Conservation (phyloP, 306 rosid genomes). For the Benincasa hispida region DNA sequence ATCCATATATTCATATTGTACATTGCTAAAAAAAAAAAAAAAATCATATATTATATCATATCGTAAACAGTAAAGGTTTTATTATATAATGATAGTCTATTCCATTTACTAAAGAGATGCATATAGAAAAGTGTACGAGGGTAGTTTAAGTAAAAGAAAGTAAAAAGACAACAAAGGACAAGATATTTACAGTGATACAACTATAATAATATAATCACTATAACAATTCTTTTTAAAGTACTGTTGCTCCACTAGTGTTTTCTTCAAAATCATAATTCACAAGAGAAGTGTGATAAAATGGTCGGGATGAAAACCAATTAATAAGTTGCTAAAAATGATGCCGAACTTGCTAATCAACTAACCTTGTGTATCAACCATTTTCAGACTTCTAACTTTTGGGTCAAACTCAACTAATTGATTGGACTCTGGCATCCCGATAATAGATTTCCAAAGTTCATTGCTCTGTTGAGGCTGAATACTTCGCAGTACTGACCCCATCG, state of each 20-base stretch:
- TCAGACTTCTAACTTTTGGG: slow-evolving; percentile 27
- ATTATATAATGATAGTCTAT: too few relatives aligned
- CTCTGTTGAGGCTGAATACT: slow-evolving; percentile 21
- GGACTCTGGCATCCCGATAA: slow-evolving; percentile 25
- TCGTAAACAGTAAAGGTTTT: neutral
- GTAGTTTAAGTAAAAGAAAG: neutral
- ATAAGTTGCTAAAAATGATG: neutral
- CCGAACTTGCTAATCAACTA: slow-evolving; percentile 14
- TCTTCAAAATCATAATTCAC: neutral
- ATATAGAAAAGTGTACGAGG: neutral
- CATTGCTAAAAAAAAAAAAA: too few relatives aligned
- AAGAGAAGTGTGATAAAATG: neutral
- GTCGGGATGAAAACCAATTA: neutral
- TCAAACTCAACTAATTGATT: slow-evolving; percentile 25
- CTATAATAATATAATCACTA: neutral
- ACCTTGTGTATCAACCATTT: slow-evolving; percentile 37
- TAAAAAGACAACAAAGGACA: too few relatives aligned
- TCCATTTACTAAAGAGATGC: too few relatives aligned
- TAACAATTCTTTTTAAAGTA: neutral
- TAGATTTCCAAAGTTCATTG: slow-evolving; percentile 28
- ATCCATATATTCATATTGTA: neutral
- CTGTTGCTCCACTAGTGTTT: neutral
- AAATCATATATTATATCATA: neutral
- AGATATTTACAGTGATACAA: neutral
- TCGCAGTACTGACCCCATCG: slow-evolving; percentile 36